phyloP scores from a whole-genome alignment of 2,329 filamentous ascomycete genomes.

The Apiospora malaysiana region DNA sequence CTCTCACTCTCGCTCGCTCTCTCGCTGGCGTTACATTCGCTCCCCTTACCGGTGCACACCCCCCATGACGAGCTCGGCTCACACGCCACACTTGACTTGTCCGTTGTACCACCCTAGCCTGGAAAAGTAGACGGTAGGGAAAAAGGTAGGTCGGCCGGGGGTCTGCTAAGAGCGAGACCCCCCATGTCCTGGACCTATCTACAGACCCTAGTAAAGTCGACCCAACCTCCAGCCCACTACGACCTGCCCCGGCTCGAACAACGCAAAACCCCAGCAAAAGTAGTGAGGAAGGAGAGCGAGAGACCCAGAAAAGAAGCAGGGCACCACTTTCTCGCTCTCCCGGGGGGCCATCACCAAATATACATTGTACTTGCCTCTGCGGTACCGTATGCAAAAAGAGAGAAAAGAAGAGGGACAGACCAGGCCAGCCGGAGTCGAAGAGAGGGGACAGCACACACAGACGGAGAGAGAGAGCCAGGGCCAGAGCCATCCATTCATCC shows the following conservation, averaged over 20 bases:
- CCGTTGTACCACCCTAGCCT: conserved; percentile 23
- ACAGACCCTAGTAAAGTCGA: conserved; percentile 18
- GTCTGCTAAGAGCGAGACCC: conserved; percentile 20
- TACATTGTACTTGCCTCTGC: conserved; percentile 17
- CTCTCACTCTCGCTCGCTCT: too few relatives aligned
- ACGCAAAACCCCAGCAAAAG: conserved; percentile 24
- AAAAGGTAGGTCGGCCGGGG: conserved; percentile 15
- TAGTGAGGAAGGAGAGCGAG: conserved; percentile 17
- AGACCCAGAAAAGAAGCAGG: conserved; percentile 19
- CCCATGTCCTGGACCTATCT: conserved; percentile 18
- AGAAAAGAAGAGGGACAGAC: conserved; percentile 9
- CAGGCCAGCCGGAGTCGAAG: background rate
- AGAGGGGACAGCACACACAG: background rate
- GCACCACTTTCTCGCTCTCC: conserved; percentile 18
- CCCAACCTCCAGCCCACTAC: conserved; percentile 24
- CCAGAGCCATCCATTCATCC: conserved; percentile 3
- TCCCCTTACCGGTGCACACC: conserved; percentile 20
- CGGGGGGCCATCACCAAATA: conserved; percentile 16
- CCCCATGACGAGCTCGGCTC: conserved; percentile 21
- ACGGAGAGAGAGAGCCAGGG: conserved; percentile 12
- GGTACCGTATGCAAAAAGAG: conserved; percentile 16
- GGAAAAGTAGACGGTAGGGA: conserved; percentile 11
- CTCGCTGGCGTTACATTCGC: conserved; percentile 22
- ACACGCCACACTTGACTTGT: conserved; percentile 20
- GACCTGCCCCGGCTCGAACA: conserved; percentile 23